Percentiles rank a stretch among this genome's conserved stretches.
phyloP scores from a whole-genome alignment of 768 basidiomycete species.

The Phylloporus rhodoxanthus region DNA sequence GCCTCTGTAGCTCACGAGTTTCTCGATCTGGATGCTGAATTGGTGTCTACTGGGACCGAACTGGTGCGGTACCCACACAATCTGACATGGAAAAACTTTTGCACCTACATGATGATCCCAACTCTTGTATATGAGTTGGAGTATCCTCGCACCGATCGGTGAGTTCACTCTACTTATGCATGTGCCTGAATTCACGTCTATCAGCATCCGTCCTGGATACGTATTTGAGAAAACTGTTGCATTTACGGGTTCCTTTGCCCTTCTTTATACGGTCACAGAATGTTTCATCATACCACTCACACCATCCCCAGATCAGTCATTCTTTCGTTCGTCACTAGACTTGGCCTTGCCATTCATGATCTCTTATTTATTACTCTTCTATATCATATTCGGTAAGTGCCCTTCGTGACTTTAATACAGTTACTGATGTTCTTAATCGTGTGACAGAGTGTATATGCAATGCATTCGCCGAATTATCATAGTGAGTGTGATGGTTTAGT shows the following conservation, averaged over 20 bases:
- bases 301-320: constrained; percentile 62
- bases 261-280: constrained; percentile 92
- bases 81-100: constrained; percentile 75
- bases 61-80: constrained; percentile 79
- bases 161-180: constrained; percentile 19
- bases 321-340: constrained; percentile 73
- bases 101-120: constrained; percentile 81
- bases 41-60: constrained; percentile 64
- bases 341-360: constrained; percentile 92
- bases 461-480: constrained; percentile 88
- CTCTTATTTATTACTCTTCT: constrained; percentile 81
- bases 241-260: constrained; percentile 91
- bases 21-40: constrained; percentile 68
- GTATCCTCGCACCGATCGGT: constrained; percentile 88
- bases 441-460: constrained; percentile 89
- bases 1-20: constrained; percentile 69
- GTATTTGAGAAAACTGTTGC: constrained; percentile 63
- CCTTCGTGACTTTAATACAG: neutral
- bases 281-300: constrained; percentile 86
- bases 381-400: constrained; percentile 69
- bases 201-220: constrained; percentile 44
- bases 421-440: constrained; percentile 1
- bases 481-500: constrained; percentile 42
- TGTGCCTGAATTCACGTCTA: neutral
- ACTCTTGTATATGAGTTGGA: constrained; percentile 95